Base-by-base conservation (phyloP, 306 rosid genomes). In the Erythrophleum fordii region DNA sequence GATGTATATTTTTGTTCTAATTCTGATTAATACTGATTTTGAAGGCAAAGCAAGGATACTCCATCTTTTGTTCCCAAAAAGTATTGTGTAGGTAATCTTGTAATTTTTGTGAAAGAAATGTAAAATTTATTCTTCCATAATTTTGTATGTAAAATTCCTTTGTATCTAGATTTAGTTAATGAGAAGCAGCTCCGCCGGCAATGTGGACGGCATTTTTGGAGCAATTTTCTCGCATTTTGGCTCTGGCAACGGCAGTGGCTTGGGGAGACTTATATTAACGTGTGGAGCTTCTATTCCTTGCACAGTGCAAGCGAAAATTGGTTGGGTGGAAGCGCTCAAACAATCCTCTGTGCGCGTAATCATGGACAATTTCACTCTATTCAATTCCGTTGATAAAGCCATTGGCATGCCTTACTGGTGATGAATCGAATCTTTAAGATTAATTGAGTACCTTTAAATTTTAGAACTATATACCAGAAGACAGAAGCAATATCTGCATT, bases 1-100 rank as follows among this genome's bases (percentile, higher is more conserved):
- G 80, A 77, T 80, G 89, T 88, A 91, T 84, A 88, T 89, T 81
- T 85, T 80, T 84, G 82, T 77, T 87, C 77, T 84, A 84, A 73
- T 72, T 84, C 80, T 59, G 87, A 79, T 83, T 71, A 76, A 84
- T 80, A 83, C 86, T 48, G 87, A 88, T 87, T 88, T 87, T 85
- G 89, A 70, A 48, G 59, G 73, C 92, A 77, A 81, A 78, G 81
- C 83, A 79, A 86, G 90, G 86, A 76, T 83, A 80, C 87, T 78
- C 72, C 66, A 35, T 75, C 86, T 66, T 58, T 83, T 85, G 75
- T 81, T 81, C 84, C 82, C 56, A 69, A 78, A 71, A 26, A 84
- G 72, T 58, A 77, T 85, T 83, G 88, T 85, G 85, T 83, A 81
- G 88, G 81, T 35, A 73, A 55, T 86, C 76, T 72, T 82, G 79